Evolutionary conservation across 225 moss, liverwort and hornwort species (phyloP).

Genomic region (Takakia lepidozioides): DNA sequence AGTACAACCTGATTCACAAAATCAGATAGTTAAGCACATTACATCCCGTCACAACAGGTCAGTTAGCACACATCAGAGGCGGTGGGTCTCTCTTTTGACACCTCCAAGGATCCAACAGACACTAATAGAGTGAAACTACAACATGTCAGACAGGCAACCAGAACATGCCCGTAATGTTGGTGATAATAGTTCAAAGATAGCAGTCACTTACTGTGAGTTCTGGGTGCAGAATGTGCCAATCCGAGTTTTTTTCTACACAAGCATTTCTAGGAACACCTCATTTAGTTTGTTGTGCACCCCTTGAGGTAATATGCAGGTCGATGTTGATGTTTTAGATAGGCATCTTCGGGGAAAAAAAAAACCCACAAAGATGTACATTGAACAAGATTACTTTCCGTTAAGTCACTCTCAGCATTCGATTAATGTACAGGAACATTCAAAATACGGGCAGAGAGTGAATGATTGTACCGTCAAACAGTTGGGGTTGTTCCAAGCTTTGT

Average conservation of each 20-base stretch:
- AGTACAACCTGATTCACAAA: neutral
- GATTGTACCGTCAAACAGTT: neutral
- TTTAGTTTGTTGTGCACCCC: neutral
- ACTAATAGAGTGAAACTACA: neutral
- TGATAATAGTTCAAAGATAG: constrained; percentile 1
- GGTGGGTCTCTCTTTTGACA: neutral
- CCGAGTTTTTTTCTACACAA: neutral
- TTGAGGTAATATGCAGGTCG: constrained; percentile 1
- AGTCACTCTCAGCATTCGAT: neutral
- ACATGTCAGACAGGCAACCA: neutral
- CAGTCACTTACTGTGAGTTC: neutral
- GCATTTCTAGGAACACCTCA: neutral
- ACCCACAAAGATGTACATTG: neutral
- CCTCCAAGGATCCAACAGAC: neutral
- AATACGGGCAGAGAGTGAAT: neutral
- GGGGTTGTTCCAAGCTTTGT: neutral
- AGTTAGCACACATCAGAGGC: neutral
- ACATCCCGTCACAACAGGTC: constrained; percentile 1
- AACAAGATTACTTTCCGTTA: neutral
- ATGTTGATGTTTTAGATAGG: constrained; percentile 1
- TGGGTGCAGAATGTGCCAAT: neutral
- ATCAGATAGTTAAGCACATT: neutral
- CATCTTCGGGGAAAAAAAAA: neutral
- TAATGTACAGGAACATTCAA: neutral
- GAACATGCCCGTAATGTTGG: constrained; percentile 1